Evolutionary conservation across 2,329 filamentous ascomycete species (phyloP), one percentile per base, ranked within the genome.

Genomic region (Acrodontium crateriforme): DNA sequence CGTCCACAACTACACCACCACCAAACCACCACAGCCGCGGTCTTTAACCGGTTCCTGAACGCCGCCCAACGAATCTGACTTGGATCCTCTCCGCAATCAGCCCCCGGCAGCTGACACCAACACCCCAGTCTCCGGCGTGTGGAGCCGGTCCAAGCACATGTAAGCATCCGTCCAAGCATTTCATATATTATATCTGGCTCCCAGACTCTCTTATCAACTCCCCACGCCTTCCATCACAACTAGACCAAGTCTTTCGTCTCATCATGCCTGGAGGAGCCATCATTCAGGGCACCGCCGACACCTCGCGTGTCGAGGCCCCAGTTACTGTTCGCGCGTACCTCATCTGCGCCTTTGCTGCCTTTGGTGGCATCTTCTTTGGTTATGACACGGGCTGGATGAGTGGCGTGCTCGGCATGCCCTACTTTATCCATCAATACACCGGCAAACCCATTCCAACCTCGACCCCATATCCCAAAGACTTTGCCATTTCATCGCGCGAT

Each of bases 351-450:
- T 72, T 72, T 44, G 68, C 68, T 11, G 63, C 68, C 20, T 71
- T 71, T 45, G 68, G 67, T 42, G 67, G 67, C 49, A 66, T 70
- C 47, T 65, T 70, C 49, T 71, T 71, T 43, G 68, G 67, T 33
- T 71, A 69, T 44, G 68, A 72, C 41, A 67, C 64, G 27, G 64
- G 65, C 29, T 68, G 68, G 44, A 68, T 69, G 49, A 58, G 53
- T 39, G 62, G 61, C 37, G 63, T 68, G 27, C 47, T 67, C 35
- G 63, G 53, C 27, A 66, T 66, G 54, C 35, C 47, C n/a, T 58
- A 56, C 41, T 67, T 68, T 50, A 63, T 46, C 34, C 25, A 53
- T 16, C 49, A 50, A 5, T 39, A 43, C 24, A 36, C 30, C 5
- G 37, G 40, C 7, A 20, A 22, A 4, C 20, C 20, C 20, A n/a